These are phyloP conservation scores for Desmodesmus armatus DNA, from an alignment of 139 green algal genomes.

Conservation along the genomic window DNA sequence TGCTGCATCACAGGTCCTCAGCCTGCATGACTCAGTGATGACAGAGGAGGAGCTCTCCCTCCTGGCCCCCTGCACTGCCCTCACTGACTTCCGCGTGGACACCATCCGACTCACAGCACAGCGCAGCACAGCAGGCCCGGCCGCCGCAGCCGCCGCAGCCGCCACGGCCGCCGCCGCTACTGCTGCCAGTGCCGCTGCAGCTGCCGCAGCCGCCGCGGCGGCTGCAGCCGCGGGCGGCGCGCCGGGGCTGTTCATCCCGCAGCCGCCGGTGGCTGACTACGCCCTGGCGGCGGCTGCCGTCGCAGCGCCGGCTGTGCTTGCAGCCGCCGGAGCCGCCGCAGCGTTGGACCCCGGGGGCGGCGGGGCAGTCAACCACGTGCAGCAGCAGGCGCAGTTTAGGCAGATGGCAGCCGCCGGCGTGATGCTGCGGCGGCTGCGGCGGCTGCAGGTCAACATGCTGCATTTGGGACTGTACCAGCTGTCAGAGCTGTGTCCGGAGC, in stretches of 20 bases:
- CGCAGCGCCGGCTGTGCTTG: background rate
- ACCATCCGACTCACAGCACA: background rate
- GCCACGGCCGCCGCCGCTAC: background rate
- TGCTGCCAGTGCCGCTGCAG: background rate
- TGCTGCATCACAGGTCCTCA: slow-evolving; percentile 18
- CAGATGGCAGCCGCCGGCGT: background rate
- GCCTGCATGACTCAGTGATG: slow-evolving; percentile 36
- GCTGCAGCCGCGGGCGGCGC: background rate
- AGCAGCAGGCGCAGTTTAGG: background rate
- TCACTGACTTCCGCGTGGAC: background rate
- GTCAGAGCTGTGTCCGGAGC: background rate
- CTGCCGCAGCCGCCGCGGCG: slow-evolving; percentile 4
- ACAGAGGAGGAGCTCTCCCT: slow-evolving; percentile 9
- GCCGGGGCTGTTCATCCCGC: too few relatives aligned
- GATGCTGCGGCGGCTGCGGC: background rate
- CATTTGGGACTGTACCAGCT: slow-evolving; percentile 17
- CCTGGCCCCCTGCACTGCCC: background rate
- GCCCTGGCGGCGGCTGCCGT: slow-evolving; percentile 1
- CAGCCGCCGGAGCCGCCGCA: background rate
- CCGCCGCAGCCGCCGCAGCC: slow-evolving; percentile 3
- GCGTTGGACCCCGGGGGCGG: background rate
- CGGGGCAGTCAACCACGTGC: background rate
- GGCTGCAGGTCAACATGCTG: slow-evolving; percentile 19
- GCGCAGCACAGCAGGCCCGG: background rate
- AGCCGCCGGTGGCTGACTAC: too few relatives aligned